phyloP scores from a whole-genome alignment of 805 yeast species.

The Nakazawaea wyomingensis region DNA sequence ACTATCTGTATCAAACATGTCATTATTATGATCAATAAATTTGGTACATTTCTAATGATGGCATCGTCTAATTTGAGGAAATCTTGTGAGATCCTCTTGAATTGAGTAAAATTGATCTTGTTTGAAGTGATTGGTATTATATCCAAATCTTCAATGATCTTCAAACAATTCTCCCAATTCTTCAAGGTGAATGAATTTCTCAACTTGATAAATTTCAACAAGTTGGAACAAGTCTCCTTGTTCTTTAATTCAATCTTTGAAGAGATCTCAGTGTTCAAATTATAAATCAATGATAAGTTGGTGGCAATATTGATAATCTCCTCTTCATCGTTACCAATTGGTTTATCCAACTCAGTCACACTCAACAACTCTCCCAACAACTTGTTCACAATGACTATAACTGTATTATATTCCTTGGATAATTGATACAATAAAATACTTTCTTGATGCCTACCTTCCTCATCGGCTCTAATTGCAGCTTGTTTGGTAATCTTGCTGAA shows the following conservation, averaged over 20 bases:
- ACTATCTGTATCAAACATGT: slow-evolving; percentile 60
- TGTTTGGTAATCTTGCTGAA: slow-evolving; percentile 70
- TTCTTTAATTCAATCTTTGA: slow-evolving; percentile 47
- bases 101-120: slow-evolving; percentile 45
- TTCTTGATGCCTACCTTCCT: slow-evolving; percentile 85
- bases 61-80: slow-evolving; percentile 60
- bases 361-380: slow-evolving; percentile 74
- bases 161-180: slow-evolving; percentile 56
- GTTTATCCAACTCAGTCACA: slow-evolving; percentile 61
- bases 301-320: slow-evolving; percentile 42
- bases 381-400: slow-evolving; percentile 66
- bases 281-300: slow-evolving; percentile 39
- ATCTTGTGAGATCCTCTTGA: slow-evolving; percentile 67
- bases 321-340: slow-evolving; percentile 44
- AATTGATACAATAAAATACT: slow-evolving; percentile 82
- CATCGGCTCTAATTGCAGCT: slow-evolving; percentile 83
- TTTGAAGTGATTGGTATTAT: slow-evolving; percentile 55
- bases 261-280: slow-evolving; percentile 55
- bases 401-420: slow-evolving; percentile 82
- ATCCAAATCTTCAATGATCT: slow-evolving; percentile 51
- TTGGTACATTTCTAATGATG: slow-evolving; percentile 75
- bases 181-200: slow-evolving; percentile 51
- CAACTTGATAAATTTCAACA: slow-evolving; percentile 65
- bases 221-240: slow-evolving; percentile 58
- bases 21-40: slow-evolving; percentile 76